Evolutionary conservation across 257 asterid genomes (phyloP).

Genomic region (Cinchona pubescens): DNA sequence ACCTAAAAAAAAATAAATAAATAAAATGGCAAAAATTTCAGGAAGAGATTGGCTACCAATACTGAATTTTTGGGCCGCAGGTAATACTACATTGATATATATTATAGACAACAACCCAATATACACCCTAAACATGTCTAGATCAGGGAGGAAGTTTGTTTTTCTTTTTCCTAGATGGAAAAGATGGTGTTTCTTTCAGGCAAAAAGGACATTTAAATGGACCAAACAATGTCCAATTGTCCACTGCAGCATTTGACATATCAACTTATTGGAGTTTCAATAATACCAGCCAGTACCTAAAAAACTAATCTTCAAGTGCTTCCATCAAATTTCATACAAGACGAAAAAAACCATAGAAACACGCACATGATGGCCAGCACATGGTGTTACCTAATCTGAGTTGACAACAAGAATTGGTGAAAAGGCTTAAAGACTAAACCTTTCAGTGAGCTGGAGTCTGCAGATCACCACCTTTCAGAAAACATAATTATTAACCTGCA

Average conservation of each 20-base stretch:
- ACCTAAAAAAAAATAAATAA: slow-evolving; percentile 46
- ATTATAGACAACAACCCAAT: background rate
- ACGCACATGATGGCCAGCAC: background rate
- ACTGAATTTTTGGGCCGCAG: background rate
- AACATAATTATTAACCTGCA: background rate
- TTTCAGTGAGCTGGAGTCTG: background rate
- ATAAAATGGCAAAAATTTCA: background rate
- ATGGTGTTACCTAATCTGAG: background rate
- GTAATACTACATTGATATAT: background rate
- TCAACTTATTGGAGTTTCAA: background rate
- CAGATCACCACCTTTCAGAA: background rate
- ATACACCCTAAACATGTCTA: background rate
- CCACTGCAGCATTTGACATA: background rate
- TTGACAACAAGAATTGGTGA: background rate
- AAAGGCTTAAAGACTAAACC: background rate
- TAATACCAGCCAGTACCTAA: background rate
- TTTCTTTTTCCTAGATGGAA: background rate
- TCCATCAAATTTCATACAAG: background rate
- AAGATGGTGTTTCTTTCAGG: background rate
- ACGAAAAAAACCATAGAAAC: background rate
- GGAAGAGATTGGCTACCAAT: background rate
- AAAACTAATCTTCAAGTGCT: background rate
- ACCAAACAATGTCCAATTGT: background rate
- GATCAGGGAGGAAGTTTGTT: background rate
- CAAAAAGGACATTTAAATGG: background rate